Conservation (phyloP, 2,329 filamentous ascomycete species). For the Hymenotorrendiella dingleyae region DNA sequence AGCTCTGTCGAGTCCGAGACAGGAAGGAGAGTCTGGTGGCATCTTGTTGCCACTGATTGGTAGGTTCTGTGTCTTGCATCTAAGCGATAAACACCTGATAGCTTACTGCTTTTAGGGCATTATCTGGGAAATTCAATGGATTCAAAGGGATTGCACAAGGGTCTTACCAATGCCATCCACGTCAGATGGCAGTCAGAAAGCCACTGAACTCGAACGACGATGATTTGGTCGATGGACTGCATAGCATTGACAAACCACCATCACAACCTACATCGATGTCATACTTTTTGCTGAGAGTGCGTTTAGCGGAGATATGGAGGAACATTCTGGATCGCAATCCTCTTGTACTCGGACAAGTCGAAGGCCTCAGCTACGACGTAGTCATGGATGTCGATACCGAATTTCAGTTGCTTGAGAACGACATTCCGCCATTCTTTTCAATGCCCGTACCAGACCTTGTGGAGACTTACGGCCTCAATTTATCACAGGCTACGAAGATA, state of each 20-base stretch:
- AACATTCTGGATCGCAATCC: conserved; percentile 31
- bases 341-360: conserved; percentile 11
- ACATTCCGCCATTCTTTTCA: conserved; percentile 32
- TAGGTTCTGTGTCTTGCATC: conserved; percentile 11
- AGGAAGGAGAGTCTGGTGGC: conserved; percentile 35
- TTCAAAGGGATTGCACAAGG: conserved; percentile 29
- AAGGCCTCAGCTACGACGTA: conserved; percentile 19
- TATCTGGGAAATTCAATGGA: no score
- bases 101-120: no score
- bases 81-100: not conserved
- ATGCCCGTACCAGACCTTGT: conserved; percentile 7
- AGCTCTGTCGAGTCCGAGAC: conserved; percentile 27
- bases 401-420: conserved; percentile 27
- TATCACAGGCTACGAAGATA: conserved; percentile 18
- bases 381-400: conserved; percentile 31
- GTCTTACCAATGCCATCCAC: conserved; percentile 30
- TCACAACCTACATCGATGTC: conserved; percentile 32
- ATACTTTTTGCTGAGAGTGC: conserved; percentile 33
- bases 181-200: conserved; percentile 33
- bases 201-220: conserved; percentile 33
- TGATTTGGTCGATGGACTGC: conserved; percentile 29
- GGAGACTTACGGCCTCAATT: conserved; percentile 15
- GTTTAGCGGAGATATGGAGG: conserved; percentile 33
- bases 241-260: conserved; percentile 13
- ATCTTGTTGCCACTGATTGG: conserved; percentile 34